Base-by-base conservation (phyloP, 495 filamentous ascomycete genomes). In the Aspergillus diversus region DNA sequence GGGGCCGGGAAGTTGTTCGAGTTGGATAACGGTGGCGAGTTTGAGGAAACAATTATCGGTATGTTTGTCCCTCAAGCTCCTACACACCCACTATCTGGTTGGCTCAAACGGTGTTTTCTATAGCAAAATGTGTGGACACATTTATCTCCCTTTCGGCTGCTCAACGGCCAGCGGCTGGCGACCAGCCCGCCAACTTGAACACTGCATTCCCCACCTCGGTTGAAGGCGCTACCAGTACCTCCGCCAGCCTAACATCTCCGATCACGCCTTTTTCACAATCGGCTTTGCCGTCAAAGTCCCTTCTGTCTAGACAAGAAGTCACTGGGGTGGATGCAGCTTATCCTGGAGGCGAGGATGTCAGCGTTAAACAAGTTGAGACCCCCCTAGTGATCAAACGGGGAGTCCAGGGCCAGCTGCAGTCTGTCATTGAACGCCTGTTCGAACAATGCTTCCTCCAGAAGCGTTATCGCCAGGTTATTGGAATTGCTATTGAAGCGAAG, bases 41-140 rank as follows among this genome's bases (percentile, higher is more conserved):
- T 96, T 73, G 96, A 98, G 74, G 93, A 99, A 80, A 99, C 96
- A 33, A 98, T 99, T 72, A 93, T 98, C 72, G 82, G 75, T 87
- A 76, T 64, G 78, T 75, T 52, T 61, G 31, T 35, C 34, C 34
- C 35, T 39, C 33, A 35, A 52, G 48, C 9, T 16, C 55, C 33
- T 57, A 31, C 39, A 12, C 27, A 5, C 55, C 12, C n/a, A 16
- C 5, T 59, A 39, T n/a, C 8, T 46, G 15, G 48, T 12, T 46
- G n/a, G 57, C 65, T 71, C 7, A 71, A 32, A 32, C 27, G 33
- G 0, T 31, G 7, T 48, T 47, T n/a, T 67, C 69, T 32, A 65
- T 16, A 87, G 87, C 93, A 21, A 97, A 95, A 84, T 99, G 96
- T 72, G 87, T 99, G 69, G 96, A 99, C 74, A 95, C 96, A 57